Conservation (phyloP, 2,329 filamentous ascomycete genomes). For the Fonsecaea pedrosoi region DNA sequence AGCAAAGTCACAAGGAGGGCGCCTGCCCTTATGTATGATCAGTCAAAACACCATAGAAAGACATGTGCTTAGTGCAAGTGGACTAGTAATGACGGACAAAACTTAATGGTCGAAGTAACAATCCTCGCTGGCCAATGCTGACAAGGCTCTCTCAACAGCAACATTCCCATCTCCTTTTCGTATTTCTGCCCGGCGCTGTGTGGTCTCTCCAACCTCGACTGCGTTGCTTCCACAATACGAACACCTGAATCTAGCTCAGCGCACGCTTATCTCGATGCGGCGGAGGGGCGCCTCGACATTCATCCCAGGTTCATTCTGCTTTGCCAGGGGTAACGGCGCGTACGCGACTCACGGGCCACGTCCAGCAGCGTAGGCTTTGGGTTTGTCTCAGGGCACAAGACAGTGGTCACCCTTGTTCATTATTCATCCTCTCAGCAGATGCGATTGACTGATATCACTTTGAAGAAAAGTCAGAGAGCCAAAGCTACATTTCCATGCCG, state of each 20-base stretch:
- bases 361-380: neutral
- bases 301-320: neutral
- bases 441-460: neutral
- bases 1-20: too few species aligned
- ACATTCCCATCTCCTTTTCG: too few species aligned
- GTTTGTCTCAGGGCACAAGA: neutral
- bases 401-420: neutral
- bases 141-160: too few species aligned
- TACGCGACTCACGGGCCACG: neutral
- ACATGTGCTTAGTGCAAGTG: too few species aligned
- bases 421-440: neutral
- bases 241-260: neutral
- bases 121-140: too few species aligned
- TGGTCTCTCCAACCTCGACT: too few species aligned
- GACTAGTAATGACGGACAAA: too few species aligned
- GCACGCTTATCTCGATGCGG: neutral
- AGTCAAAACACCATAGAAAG: too few species aligned
- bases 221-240: neutral
- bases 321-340: too few species aligned
- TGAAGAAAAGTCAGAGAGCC: neutral
- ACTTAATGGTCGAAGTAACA: too few species aligned
- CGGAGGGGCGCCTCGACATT: neutral
- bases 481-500: neutral
- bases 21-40: too few species aligned
- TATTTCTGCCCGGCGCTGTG: too few species aligned